Conservation (phyloP, 192 early-diverging fungal species). For the Mortierella alpina region DNA sequence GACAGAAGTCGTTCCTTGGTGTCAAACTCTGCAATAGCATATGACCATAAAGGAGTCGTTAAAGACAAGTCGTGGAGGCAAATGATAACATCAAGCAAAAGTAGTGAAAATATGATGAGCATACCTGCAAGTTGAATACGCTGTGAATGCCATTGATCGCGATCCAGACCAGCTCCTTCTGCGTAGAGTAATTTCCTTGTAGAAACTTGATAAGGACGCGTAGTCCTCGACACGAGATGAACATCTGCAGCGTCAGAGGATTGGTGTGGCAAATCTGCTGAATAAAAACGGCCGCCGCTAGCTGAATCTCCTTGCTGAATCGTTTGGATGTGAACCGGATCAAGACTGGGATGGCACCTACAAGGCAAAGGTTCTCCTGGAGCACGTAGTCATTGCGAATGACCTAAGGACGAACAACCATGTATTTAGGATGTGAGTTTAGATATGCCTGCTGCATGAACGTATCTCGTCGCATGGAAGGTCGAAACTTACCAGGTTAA, state of each 20-base stretch:
- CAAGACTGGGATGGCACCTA: conserved; percentile 66
- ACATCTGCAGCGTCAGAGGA: conserved; percentile 64
- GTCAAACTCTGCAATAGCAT: conserved; percentile 55
- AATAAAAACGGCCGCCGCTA: conserved; percentile 64
- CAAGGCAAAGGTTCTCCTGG: conserved; percentile 63
- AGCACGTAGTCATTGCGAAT: conserved; percentile 53
- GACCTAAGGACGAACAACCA: conserved; percentile 9
- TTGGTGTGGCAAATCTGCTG: conserved; percentile 60
- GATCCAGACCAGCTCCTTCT: conserved; percentile 62
- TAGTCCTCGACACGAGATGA: conserved; percentile 67
- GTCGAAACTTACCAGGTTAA: conserved; percentile 48
- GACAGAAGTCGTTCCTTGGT: conserved; percentile 67
- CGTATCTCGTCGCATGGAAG: neutral
- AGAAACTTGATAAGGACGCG: conserved; percentile 61
- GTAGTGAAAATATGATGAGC: neutral
- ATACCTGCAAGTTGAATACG: conserved; percentile 65
- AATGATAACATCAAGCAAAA: neutral
- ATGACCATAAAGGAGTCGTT: neutral
- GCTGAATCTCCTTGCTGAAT: conserved; percentile 53
- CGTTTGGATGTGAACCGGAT: conserved; percentile 56
- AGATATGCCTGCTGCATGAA: neutral
- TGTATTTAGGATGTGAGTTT: neutral
- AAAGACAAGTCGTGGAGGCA: neutral
- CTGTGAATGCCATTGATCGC: conserved; percentile 64
- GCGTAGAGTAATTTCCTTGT: conserved; percentile 56